Evolutionary conservation across 2,329 filamentous ascomycete genomes (phyloP).

Genomic region (Aspergillus calidoustus): DNA sequence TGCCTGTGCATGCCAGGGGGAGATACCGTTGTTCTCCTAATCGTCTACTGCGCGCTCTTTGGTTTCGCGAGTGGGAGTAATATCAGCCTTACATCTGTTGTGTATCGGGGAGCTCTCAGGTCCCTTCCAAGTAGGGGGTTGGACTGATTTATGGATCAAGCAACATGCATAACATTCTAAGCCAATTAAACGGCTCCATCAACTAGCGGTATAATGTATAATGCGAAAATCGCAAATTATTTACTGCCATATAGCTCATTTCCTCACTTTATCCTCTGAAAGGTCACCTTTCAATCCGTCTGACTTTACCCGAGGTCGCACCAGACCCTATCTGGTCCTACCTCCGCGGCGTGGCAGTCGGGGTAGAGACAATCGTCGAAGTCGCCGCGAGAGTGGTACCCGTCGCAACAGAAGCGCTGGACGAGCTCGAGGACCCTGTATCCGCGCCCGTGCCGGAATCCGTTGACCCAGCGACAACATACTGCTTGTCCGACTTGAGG

Average conservation of each 20-base stretch:
- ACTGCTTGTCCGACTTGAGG: conserved; percentile 53
- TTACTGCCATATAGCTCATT: no score
- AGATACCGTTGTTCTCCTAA: not conserved
- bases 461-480: conserved; percentile 43
- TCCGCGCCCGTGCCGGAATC: not conserved
- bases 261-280: no score
- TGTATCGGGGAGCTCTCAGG: not conserved
- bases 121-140: no score
- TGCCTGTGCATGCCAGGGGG: not conserved
- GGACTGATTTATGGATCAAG: no score
- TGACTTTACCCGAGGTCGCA: no score
- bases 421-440: not conserved
- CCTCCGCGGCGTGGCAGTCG: not conserved
- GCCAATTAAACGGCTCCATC: no score
- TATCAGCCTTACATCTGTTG: not conserved
- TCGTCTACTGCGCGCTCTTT: not conserved
- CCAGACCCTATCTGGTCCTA: not conserved
- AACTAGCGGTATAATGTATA: no score
- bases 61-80: not conserved
- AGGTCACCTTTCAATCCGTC: no score
- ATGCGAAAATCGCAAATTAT: no score
- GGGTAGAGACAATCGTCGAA: not conserved
- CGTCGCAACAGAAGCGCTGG: no score
- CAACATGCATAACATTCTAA: no score
- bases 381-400: not conserved